Conservation (phyloP, 2,329 filamentous ascomycete genomes). For the Claviceps sp. region DNA sequence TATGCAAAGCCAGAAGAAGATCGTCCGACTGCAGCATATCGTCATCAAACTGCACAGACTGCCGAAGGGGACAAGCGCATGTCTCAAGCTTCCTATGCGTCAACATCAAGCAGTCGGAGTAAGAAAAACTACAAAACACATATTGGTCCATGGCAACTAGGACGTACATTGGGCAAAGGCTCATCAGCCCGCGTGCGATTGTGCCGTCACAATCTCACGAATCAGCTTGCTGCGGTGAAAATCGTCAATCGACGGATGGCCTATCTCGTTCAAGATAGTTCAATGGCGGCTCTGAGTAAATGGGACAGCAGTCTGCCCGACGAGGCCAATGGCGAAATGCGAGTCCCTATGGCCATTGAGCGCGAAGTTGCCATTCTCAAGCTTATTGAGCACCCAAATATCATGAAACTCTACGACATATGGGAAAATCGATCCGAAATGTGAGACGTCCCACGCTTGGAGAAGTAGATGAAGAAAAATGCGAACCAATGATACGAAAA, state of each 20-base stretch:
- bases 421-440: conserved; percentile 96
- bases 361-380: conserved; percentile 96
- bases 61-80: conserved; percentile 23
- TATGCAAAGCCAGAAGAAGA: conserved; percentile 1
- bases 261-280: conserved; percentile 70
- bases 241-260: conserved; percentile 80
- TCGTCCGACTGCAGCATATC: background rate
- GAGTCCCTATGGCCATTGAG: conserved; percentile 80
- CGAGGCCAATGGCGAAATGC: conserved; percentile 45
- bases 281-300: conserved; percentile 68
- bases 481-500: background rate
- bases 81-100: conserved; percentile 28
- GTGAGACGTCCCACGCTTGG: conserved; percentile 37
- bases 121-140: conserved; percentile 48
- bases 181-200: conserved; percentile 79
- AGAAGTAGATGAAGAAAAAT: background rate
- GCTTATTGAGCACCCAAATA: conserved; percentile 85
- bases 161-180: conserved; percentile 77
- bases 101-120: conserved; percentile 25
- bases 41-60: conserved; percentile 15
- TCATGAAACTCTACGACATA: conserved; percentile 88
- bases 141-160: conserved; percentile 88
- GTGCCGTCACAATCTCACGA: conserved; percentile 66
- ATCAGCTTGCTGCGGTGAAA: conserved; percentile 81
- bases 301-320: conserved; percentile 48